Conservation (phyloP, 2,329 filamentous ascomycete species). For the Cyphellophora attinorum region DNA sequence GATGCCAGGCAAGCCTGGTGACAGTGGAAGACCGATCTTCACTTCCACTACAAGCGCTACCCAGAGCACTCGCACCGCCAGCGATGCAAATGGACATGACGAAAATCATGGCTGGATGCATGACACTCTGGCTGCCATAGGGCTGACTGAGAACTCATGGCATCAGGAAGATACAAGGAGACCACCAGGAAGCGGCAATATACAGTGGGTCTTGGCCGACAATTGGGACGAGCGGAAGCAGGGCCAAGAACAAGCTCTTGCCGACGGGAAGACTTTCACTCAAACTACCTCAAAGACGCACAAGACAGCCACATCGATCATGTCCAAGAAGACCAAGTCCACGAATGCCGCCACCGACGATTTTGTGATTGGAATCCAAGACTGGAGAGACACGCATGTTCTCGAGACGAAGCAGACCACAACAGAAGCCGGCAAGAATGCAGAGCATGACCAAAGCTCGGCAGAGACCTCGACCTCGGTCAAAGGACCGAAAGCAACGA, state of each 20-base stretch:
- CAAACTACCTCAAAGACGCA: constrained; percentile 9
- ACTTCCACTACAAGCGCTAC: constrained; percentile 18
- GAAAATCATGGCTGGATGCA: constrained; percentile 36
- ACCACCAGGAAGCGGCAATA: constrained; percentile 62
- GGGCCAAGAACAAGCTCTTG: constrained; percentile 9
- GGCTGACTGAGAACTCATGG: constrained; percentile 25
- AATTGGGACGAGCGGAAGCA: constrained; percentile 50
- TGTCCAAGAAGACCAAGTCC: constrained; percentile 1
- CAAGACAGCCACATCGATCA: constrained; percentile 16
- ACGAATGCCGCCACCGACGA: constrained; percentile 40
- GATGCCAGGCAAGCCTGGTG: constrained; percentile 6
- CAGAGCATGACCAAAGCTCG: constrained; percentile 15
- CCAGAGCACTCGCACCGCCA: constrained; percentile 6
- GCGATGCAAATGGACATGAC: constrained; percentile 14
- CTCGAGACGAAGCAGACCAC: constrained; percentile 33
- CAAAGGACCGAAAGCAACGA: constrained; percentile 17
- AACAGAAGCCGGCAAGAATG: constrained; percentile 6
- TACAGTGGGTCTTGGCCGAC: constrained; percentile 63
- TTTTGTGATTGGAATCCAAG: constrained; percentile 75
- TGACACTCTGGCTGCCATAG: constrained; percentile 34
- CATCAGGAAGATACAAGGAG: constrained; percentile 46
- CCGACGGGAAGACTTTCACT: constrained; percentile 15
- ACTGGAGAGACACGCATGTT: constrained; percentile 74
- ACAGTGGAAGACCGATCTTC: constrained; percentile 20
- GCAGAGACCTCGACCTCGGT: constrained; percentile 16